Evolutionary conservation across 1,139 yeast species (phyloP), one percentile per base, ranked within the genome.

Genomic region (Citeromyces hawaiiensis): DNA sequence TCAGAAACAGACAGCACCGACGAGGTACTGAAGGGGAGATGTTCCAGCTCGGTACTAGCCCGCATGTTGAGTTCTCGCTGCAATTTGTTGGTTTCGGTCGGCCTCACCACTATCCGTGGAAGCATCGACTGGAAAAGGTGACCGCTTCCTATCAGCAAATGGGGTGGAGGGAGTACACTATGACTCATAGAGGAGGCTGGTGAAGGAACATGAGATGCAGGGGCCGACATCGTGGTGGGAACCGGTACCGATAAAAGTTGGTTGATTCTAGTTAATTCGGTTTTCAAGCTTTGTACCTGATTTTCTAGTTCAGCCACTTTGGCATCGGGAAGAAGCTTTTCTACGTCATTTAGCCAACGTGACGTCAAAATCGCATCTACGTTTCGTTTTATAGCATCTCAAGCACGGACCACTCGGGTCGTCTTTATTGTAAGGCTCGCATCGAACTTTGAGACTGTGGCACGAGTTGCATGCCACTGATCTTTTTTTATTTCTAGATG

Each of bases 391-490:
- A 29, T 71, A 47, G 54, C 96, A 87, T 38, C 96, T 66, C 7
- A 70, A 60, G 57, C 96, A 87, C 0, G 91, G 75, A n/a, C 76
- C 72, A 2, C 34, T 56, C 2, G 63, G 76, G 47, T 73, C 67
- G 11, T 59, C 48, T 0, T 70, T 65, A 52, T 82, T 81, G 1
- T 80, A 65, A 1, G 94, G 93, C 10, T 81, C 76, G 55, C 96
- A 86, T 47, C 80, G 77, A 30, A 85, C 94, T 51, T 86, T 86
- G 39, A 85, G 64, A 1, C 82, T 56, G 51, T 86, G 94, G 54
- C 96, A 86, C 41, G 79, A 70, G 42, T 77, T 79, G 56, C 96
- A 86, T 1, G 95, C 95, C 40, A 70, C 70, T 2, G 75, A 54
- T 36, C 72, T 48, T 38, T 72, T 50, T 40, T 49, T 53, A 27